A percentile compares a stretch with the other conserved stretches of the same genome.
These are phyloP conservation scores for Botryotinia convoluta DNA, from an alignment of 2,329 filamentous ascomycete species.

Conservation along the genomic window DNA sequence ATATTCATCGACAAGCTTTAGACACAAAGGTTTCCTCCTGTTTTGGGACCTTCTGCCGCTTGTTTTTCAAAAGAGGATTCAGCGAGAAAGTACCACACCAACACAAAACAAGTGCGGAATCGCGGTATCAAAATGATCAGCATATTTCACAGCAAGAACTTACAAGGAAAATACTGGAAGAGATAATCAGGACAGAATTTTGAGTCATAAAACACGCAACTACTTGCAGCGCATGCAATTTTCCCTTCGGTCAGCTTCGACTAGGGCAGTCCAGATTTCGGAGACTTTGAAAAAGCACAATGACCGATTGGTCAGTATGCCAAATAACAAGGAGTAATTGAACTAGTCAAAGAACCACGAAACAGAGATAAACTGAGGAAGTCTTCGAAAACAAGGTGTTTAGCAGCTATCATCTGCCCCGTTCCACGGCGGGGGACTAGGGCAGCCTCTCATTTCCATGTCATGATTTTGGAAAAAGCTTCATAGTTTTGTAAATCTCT, in stretches of 20 bases:
- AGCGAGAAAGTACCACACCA: background rate
- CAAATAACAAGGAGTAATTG: too few species aligned
- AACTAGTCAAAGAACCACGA: background rate
- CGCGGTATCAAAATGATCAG: too few species aligned
- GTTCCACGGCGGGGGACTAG: background rate
- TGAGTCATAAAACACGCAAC: background rate
- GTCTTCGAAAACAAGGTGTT: background rate
- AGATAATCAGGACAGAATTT: background rate
- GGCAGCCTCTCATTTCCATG: background rate
- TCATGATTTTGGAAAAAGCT: background rate
- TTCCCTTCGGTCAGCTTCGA: background rate
- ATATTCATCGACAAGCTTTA: background rate
- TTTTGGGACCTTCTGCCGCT: background rate
- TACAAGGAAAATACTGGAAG: background rate
- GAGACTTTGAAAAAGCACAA: background rate
- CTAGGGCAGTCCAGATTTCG: background rate
- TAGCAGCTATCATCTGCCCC: background rate
- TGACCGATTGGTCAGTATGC: too few species aligned
- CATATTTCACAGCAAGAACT: accelerated
- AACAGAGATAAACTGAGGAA: background rate
- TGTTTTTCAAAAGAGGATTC: background rate
- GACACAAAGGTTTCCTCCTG: background rate
- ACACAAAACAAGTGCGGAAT: background rate
- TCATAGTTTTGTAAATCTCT: accelerated
- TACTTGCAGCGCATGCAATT: background rate